phyloP scores from a whole-genome alignment of 176 grass and related monocot species.

The Oryza brachyantha region DNA sequence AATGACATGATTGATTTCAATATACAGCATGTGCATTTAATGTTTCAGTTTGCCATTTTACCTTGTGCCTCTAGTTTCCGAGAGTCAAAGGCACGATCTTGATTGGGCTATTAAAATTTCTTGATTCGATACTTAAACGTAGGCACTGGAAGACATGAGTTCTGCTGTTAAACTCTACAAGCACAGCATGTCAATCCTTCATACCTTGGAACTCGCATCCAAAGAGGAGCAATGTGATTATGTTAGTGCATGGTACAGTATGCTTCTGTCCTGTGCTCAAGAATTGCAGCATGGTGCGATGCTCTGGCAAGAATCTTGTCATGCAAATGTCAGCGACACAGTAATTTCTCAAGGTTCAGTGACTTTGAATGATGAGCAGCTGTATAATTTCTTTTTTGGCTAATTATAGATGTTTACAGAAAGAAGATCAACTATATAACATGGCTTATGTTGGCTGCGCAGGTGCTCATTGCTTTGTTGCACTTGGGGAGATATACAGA shows the following conservation, averaged over 20 bases:
- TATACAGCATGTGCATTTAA: background rate
- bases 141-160: conserved; percentile 37
- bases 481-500: conserved; percentile 57
- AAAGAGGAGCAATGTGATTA: conserved; percentile 53
- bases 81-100: background rate
- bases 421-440: conserved; percentile 24
- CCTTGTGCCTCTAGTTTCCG: background rate
- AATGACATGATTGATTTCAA: background rate
- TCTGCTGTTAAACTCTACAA: conserved; percentile 53
- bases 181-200: conserved; percentile 43
- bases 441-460: conserved; percentile 13
- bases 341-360: conserved; percentile 54
- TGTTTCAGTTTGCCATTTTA: conserved; percentile 4
- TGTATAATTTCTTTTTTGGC: background rate
- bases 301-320: conserved; percentile 48
- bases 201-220: conserved; percentile 44
- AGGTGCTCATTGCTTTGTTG: conserved; percentile 55
- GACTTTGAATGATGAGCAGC: background rate
- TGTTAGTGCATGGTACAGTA: conserved; percentile 44
- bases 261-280: conserved; percentile 47
- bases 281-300: conserved; percentile 56
- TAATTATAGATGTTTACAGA: conserved; percentile 11
- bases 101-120: conserved; percentile 23
- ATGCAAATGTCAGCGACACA: conserved; percentile 22
- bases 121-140: background rate